These are phyloP conservation scores for Anthracocystis walkeri DNA, from an alignment of 1,284 basidiomycete species.

Conservation along the genomic window DNA sequence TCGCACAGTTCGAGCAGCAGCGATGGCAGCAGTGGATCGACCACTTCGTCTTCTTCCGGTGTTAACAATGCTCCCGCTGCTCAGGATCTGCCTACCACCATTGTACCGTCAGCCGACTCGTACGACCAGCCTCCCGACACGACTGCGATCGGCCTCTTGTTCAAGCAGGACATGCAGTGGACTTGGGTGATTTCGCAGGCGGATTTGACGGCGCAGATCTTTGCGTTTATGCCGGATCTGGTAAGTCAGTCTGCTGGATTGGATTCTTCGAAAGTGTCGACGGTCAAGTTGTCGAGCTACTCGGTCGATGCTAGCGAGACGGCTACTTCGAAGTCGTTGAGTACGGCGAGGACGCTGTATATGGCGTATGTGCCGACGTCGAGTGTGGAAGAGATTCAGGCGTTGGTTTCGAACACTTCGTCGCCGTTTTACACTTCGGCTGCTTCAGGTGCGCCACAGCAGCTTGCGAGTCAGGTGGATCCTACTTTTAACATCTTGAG, in stretches of 20 bases:
- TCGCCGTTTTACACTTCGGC: slow-evolving; percentile 60
- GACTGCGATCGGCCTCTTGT: slow-evolving; percentile 56
- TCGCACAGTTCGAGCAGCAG: slow-evolving; percentile 14
- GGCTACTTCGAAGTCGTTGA: slow-evolving; percentile 11
- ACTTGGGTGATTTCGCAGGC: slow-evolving; percentile 60
- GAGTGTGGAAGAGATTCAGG: slow-evolving; percentile 38
- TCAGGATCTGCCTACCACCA: slow-evolving; percentile 42
- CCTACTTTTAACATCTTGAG: slow-evolving; percentile 55
- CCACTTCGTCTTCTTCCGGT: slow-evolving; percentile 6
- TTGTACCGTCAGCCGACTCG: slow-evolving; percentile 48
- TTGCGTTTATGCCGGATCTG: slow-evolving; percentile 65
- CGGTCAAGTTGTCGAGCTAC: slow-evolving; percentile 56
- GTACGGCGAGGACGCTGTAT: slow-evolving; percentile 54
- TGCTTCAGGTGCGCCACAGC: slow-evolving; percentile 45
- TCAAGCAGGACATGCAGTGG: slow-evolving; percentile 62
- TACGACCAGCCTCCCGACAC: slow-evolving; percentile 46
- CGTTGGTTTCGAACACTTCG: slow-evolving; percentile 41
- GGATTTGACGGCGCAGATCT: slow-evolving; percentile 65
- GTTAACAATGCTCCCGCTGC: slow-evolving; percentile 1
- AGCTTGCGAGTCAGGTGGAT: slow-evolving; percentile 62
- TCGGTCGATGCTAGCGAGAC: slow-evolving; percentile 17
- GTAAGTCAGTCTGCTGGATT: slow-evolving; percentile 45
- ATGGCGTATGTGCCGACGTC: slow-evolving; percentile 59
- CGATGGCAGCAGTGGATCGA: slow-evolving; percentile 17
- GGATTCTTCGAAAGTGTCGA: slow-evolving; percentile 46